Evolutionary conservation across 2,329 filamentous ascomycete genomes (phyloP).

Genomic region (Neurospora crassa): DNA sequence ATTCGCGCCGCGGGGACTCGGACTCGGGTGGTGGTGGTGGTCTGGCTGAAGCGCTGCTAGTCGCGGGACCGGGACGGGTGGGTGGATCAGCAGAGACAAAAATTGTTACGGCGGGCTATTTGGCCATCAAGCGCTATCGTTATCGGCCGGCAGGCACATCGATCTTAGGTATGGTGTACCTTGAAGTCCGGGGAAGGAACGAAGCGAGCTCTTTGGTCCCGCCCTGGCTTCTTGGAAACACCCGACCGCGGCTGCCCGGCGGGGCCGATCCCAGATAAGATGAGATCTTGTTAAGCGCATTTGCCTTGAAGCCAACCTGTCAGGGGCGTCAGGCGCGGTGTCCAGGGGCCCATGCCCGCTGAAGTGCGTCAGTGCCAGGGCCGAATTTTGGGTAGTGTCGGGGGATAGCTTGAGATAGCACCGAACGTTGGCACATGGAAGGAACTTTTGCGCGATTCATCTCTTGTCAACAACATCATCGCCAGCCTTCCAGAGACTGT

Average conservation of each 20-base stretch:
- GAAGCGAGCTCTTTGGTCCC: no score
- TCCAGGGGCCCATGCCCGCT: neutral
- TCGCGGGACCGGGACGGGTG: neutral
- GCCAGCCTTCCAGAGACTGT: slow-evolving; percentile 1
- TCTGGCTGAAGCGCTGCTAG: slow-evolving; percentile 1
- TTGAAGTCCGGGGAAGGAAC: neutral
- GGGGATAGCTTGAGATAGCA: neutral
- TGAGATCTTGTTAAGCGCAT: neutral
- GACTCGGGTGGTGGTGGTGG: neutral
- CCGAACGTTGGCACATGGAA: no score
- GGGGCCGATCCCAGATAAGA: neutral
- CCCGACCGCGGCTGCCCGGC: neutral
- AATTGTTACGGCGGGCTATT: slow-evolving; percentile 16
- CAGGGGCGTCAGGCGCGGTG: neutral
- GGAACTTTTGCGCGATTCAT: neutral
- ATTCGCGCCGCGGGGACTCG: slow-evolving; percentile 1
- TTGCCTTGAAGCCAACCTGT: neutral
- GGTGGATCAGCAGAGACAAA: slow-evolving; percentile 9
- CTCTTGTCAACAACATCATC: slow-evolving; percentile 10
- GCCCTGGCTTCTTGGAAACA: neutral
- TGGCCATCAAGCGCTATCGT: slow-evolving; percentile 8
- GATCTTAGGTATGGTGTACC: neutral
- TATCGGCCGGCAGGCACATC: neutral
- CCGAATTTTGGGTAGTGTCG: slow-evolving; percentile 2
- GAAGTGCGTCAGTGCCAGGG: neutral